Evolutionary conservation across 2,329 filamentous ascomycete genomes (phyloP).

Genomic region (Aspergillus sp.): DNA sequence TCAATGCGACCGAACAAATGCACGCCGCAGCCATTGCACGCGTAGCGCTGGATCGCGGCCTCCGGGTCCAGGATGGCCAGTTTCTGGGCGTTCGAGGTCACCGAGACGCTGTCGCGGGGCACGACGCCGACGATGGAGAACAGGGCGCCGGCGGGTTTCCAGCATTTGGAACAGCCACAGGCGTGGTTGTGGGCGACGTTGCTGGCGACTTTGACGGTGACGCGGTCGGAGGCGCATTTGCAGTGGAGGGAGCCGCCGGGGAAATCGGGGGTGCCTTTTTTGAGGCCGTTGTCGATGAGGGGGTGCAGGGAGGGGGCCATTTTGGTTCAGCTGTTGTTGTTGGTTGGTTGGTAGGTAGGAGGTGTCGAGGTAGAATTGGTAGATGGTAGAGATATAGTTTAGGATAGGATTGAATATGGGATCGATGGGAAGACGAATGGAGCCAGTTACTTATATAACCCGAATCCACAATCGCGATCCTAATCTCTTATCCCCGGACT

Average conservation of each 20-base stretch:
- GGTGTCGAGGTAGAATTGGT: too few species aligned
- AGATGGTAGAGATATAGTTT: not conserved
- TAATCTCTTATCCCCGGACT: too few species aligned
- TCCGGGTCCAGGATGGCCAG: constrained; percentile 55
- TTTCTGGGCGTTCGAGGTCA: constrained; percentile 60
- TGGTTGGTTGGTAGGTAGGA: too few species aligned
- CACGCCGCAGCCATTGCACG: constrained; percentile 61
- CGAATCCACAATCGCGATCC: too few species aligned
- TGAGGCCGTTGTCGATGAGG: constrained; percentile 61
- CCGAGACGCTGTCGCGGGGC: constrained; percentile 53
- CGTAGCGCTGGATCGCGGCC: constrained; percentile 62
- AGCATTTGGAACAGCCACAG: constrained; percentile 71
- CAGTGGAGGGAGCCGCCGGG: constrained; percentile 62
- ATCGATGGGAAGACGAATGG: too few species aligned
- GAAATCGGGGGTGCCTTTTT: constrained; percentile 55
- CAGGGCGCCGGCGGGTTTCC: constrained; percentile 64
- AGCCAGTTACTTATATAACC: too few species aligned
- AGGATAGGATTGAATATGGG: too few species aligned
- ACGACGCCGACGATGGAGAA: constrained; percentile 66
- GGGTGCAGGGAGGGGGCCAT: constrained; percentile 56
- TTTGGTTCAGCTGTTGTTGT: too few species aligned
- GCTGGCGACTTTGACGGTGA: constrained; percentile 57
- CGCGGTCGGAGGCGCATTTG: constrained; percentile 56
- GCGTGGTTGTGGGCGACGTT: constrained; percentile 69
- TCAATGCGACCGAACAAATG: constrained; percentile 67